These are phyloP conservation scores for Fusarium multiceps DNA, from an alignment of 2,329 filamentous ascomycete genomes.

Conservation along the genomic window DNA sequence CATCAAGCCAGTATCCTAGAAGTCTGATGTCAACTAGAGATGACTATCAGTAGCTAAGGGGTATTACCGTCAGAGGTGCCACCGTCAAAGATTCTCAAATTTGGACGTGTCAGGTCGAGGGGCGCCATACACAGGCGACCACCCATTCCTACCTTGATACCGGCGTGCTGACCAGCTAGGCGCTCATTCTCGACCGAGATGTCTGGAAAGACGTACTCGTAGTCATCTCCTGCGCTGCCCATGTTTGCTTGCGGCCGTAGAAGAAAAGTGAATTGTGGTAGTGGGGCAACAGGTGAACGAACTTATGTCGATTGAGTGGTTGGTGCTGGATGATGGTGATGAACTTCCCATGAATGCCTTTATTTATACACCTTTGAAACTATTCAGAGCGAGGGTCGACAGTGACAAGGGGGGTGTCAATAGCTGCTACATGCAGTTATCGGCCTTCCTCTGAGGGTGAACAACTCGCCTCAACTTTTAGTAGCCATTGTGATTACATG, in stretches of 20 bases:
- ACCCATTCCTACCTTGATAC: background rate
- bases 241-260: background rate
- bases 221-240: background rate
- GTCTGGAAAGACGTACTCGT: background rate
- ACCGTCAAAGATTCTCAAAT: background rate
- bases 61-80: background rate
- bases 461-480: too few relatives aligned
- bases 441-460: too few relatives aligned
- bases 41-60: background rate
- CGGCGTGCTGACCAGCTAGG: background rate
- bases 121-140: background rate
- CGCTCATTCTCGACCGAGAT: background rate
- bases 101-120: background rate
- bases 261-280: background rate
- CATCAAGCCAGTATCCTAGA: background rate
- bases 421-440: too few relatives aligned
- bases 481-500: too few relatives aligned
- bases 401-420: too few relatives aligned
- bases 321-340: background rate
- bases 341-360: too few relatives aligned
- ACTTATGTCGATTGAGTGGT: background rate
- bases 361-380: too few relatives aligned
- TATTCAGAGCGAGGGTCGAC: too few relatives aligned
- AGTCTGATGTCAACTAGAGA: background rate
- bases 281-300: background rate